These are phyloP conservation scores for Pythium periplocum DNA, from an alignment of 352 stramenopile genomes.

Conservation along the genomic window DNA sequence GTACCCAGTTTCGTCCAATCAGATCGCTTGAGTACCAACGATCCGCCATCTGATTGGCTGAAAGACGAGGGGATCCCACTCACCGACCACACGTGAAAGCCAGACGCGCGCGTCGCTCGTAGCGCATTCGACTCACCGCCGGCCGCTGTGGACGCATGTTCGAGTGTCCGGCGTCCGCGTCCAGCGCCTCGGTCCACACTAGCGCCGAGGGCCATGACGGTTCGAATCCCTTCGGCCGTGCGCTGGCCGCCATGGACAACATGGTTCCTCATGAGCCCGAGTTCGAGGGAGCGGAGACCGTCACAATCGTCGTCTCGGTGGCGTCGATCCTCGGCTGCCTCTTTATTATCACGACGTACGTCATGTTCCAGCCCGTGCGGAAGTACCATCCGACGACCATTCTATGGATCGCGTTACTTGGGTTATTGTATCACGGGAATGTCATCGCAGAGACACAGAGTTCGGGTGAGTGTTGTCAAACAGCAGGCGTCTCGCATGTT, in stretches of 20 bases:
- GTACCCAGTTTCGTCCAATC: background rate
- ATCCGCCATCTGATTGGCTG: no score
- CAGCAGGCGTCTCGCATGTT: constrained; percentile 54
- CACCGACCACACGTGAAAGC: no score
- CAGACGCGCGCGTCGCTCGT: no score
- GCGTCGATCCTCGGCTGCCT: constrained; percentile 69
- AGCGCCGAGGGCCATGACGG: no score
- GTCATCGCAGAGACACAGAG: constrained; percentile 43
- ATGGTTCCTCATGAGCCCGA: constrained; percentile 22
- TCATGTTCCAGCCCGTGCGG: constrained; percentile 77
- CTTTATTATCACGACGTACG: constrained; percentile 75
- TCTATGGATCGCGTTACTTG: constrained; percentile 78
- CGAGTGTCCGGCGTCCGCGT: no score
- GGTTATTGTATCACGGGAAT: constrained; percentile 73
- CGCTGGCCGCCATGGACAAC: no score
- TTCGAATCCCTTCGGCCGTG: no score
- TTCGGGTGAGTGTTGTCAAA: constrained; percentile 56
- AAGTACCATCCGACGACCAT: constrained; percentile 77
- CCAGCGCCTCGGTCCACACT: no score
- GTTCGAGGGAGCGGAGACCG: constrained; percentile 42
- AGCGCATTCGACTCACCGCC: no score
- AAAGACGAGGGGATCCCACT: no score
- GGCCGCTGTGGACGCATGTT: no score
- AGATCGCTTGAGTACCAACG: background rate
- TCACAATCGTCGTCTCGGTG: constrained; percentile 56